Base-by-base conservation (phyloP, 2,329 filamentous ascomycete genomes). In the Lachnellula hyalina region DNA sequence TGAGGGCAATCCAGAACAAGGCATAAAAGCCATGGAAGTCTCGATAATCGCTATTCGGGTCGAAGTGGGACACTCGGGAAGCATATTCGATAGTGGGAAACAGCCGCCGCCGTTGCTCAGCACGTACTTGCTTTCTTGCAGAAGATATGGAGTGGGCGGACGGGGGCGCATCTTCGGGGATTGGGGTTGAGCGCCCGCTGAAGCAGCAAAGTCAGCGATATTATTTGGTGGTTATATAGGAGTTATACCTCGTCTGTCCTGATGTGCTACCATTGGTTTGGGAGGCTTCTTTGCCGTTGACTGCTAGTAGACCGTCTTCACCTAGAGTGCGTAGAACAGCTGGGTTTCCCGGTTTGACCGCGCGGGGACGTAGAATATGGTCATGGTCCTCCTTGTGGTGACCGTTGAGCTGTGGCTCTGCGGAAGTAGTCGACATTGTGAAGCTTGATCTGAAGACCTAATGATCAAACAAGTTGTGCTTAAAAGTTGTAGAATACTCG, bases 21-120 rank as follows among this genome's bases (percentile, higher is more conserved):
- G 94, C 90, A 75, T 96, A 99, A 80, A 99, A 99, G 68, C 94
- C 94, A 65, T 90, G 85, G 71, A 99, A 99, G 72, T 99, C 91
- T 67, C 85, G 85, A 71, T 97, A 92, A 67, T 96, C 91, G 72
- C 89, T 96, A 49, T 83, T 81, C 0, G 92, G 91, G 68, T 99
- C 94, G 70, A 99, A 96, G 74, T 99, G 93, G 17, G 93, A 97
- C 21, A 97, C 86, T 54, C 94, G 87, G 57, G 88, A 86, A 41
- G 89, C 83, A 74, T 93, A 99, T 67, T 96, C 89, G 68, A 96
- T 91, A 21, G 89, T 94, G 21, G 95, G 93, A 70, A 97, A 99
- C 63, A 96, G 78, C 63, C 92, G 87, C 54, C 86, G 86, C 61
- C 87, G 85, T 65, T 90, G 87, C 70, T 91, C 83, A 56, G 87